These are phyloP conservation scores for Galium porrigens DNA, from an alignment of 305 asterid genomes.

Conservation along the genomic window DNA sequence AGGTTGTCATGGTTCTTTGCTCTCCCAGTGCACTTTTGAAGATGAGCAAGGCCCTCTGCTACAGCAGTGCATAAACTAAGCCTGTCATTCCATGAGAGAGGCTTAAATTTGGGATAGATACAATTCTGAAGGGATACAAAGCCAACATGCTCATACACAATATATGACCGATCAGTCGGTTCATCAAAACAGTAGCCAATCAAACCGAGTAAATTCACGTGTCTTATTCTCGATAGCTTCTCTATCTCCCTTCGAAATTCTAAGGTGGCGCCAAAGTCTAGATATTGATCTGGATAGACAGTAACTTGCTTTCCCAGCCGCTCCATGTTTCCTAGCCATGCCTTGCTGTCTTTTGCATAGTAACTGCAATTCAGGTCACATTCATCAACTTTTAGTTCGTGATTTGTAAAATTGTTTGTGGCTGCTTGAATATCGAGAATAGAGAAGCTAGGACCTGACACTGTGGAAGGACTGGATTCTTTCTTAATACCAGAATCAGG, in stretches of 20 bases:
- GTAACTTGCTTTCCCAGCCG: neutral
- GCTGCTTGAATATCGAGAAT: conserved; percentile 29
- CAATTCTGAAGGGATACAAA: neutral
- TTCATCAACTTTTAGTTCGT: conserved; percentile 24
- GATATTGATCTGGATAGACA: neutral
- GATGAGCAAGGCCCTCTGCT: conserved; percentile 2
- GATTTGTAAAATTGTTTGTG: conserved; percentile 22
- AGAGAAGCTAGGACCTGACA: conserved; percentile 20
- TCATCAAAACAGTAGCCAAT: conserved; percentile 24
- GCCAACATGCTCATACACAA: neutral
- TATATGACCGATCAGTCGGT: conserved; percentile 4
- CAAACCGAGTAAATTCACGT: neutral
- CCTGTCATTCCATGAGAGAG: neutral
- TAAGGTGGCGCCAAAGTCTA: neutral
- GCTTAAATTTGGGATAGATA: neutral
- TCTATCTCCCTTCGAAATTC: neutral
- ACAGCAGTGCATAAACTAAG: conserved; percentile 4
- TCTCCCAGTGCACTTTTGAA: conserved; percentile 1
- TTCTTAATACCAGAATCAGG: neutral
- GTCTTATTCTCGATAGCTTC: conserved; percentile 2
- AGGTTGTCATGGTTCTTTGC: neutral
- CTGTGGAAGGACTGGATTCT: neutral
- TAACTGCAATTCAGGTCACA: neutral
- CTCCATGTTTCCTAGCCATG: conserved; percentile 22
- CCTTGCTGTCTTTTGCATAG: conserved; percentile 24